Evolutionary conservation across 1,284 basidiomycete genomes (phyloP).

Genomic region (Termitomyces sp.): DNA sequence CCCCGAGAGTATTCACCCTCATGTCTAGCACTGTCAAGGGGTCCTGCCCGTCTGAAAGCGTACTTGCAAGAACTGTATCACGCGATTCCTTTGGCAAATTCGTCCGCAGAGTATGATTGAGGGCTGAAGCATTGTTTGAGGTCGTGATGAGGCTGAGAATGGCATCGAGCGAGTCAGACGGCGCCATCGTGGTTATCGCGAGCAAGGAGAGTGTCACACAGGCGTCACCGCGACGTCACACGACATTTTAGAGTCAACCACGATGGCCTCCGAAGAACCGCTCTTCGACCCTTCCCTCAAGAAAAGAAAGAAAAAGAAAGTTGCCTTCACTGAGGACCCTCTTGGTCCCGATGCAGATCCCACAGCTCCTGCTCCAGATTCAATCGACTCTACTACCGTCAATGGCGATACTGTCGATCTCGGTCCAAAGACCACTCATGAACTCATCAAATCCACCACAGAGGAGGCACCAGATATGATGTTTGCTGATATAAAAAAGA

Average conservation of each 20-base stretch:
- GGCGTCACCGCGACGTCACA: background rate
- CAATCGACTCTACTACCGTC: conserved; percentile 61
- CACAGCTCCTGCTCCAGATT: conserved; percentile 65
- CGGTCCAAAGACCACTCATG: conserved; percentile 68
- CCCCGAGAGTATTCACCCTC: conserved; percentile 53
- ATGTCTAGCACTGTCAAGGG: conserved; percentile 55
- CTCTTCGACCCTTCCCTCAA: conserved; percentile 11
- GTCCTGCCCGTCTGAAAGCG: conserved; percentile 51
- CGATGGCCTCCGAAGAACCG: conserved; percentile 6
- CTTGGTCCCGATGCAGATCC: conserved; percentile 80
- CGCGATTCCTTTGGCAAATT: conserved; percentile 42
- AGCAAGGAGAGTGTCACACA: background rate
- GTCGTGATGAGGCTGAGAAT: conserved; percentile 44
- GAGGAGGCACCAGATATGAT: conserved; percentile 41
- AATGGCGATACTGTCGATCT: conserved; percentile 69
- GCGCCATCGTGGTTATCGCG: background rate
- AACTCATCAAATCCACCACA: conserved; percentile 58
- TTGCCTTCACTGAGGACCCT: conserved; percentile 79
- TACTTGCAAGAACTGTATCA: conserved; percentile 44
- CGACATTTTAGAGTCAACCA: background rate
- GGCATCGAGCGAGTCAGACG: conserved; percentile 27
- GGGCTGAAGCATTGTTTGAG: conserved; percentile 28
- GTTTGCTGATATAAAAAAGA: conserved; percentile 89
- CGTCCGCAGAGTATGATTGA: conserved; percentile 40
- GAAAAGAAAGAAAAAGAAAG: conserved; percentile 58